phyloP scores from a whole-genome alignment of 257 asterid genomes.

The Cinchona pubescens region DNA sequence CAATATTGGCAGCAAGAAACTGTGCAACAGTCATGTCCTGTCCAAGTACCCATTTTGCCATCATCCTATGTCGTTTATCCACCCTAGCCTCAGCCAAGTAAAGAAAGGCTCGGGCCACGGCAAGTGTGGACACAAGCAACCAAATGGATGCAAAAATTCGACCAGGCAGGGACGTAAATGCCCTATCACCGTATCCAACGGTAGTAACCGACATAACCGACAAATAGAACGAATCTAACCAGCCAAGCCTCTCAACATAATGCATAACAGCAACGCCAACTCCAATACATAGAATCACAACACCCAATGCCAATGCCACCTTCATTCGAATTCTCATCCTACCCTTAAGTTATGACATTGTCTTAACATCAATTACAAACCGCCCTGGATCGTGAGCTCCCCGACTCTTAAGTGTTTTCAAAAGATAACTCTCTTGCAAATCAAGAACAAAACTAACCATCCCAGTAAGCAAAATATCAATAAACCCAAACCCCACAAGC shows the following conservation, averaged over 20 bases:
- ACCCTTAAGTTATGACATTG: too few species aligned
- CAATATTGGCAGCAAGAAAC: slow-evolving; percentile 94
- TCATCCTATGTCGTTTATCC: slow-evolving; percentile 75
- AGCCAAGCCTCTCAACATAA: slow-evolving; percentile 66
- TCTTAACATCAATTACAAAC: slow-evolving; percentile 80
- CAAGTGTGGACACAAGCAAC: slow-evolving; percentile 94
- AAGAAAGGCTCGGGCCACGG: slow-evolving; percentile 96
- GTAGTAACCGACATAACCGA: slow-evolving; percentile 98
- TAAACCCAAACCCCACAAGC: slow-evolving; percentile 89
- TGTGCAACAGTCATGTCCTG: slow-evolving; percentile 93
- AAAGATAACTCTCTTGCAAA: slow-evolving; percentile 79
- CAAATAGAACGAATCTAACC: slow-evolving; percentile 78
- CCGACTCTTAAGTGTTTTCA: slow-evolving; percentile 59
- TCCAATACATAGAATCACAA: slow-evolving; percentile 83
- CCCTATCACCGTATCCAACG: slow-evolving; percentile 94
- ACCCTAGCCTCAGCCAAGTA: slow-evolving; percentile 95
- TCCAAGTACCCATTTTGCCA: slow-evolving; percentile 94
- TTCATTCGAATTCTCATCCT: slow-evolving; percentile 96
- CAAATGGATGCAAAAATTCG: slow-evolving; percentile 88
- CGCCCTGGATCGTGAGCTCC: slow-evolving; percentile 56
- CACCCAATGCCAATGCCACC: slow-evolving; percentile 83
- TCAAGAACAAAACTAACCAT: slow-evolving; percentile 93
- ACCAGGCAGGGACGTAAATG: slow-evolving; percentile 68
- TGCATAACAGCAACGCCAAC: slow-evolving; percentile 76
- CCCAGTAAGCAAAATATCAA: slow-evolving; percentile 79